Base-by-base conservation (phyloP, 1,284 basidiomycete species). In the Puccinia novopanici region DNA sequence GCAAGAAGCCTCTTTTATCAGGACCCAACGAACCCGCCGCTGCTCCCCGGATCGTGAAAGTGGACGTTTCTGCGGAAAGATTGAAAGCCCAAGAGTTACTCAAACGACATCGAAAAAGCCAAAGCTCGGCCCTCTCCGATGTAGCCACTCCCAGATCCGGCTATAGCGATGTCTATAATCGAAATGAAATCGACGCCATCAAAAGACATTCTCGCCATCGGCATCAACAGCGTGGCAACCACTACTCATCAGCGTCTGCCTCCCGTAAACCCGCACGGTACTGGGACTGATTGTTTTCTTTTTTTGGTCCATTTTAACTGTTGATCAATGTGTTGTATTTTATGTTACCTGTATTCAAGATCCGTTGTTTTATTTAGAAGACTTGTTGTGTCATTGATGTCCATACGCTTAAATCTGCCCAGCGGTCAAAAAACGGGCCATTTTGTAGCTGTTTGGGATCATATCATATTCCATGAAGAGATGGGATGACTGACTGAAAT, bases 161-260 rank as follows among this genome's bases (percentile, higher is more conserved):
- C 22, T 65, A 78, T 42, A 34, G 48, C 27, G 75, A 78, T 48
- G 61, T 78, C 34, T 78, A 78, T 59, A 78, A 78, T 48, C 75
- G 63, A 24, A 42, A 68, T 27, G 75, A 78, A 42, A 50, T 78
- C 27, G 45, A 67, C 24, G 75, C 61, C 42, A 42, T 78, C 48
- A 67, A 67, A 34, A 55, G 40, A 24, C 30, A 67, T 55, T 73
- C 70, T 37, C 48, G 50, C 2, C 52, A 73, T 57, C 70, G 50
- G 22, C 37, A 24, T 13, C 70, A 73, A 30, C 27, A 34, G 4
- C 54, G 2, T 30, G 22, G 42, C 13, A 50, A 54, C 30, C 13
- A 22, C 34, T 55, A 13, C 67, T 48, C 59, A 6, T 37, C 57
- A 30, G 9, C 57, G 34, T 63, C 59, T 37, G 34, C 34, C 34